Conservation (phyloP, 2,329 filamentous ascomycete species). For the Fusarium sp. region DNA sequence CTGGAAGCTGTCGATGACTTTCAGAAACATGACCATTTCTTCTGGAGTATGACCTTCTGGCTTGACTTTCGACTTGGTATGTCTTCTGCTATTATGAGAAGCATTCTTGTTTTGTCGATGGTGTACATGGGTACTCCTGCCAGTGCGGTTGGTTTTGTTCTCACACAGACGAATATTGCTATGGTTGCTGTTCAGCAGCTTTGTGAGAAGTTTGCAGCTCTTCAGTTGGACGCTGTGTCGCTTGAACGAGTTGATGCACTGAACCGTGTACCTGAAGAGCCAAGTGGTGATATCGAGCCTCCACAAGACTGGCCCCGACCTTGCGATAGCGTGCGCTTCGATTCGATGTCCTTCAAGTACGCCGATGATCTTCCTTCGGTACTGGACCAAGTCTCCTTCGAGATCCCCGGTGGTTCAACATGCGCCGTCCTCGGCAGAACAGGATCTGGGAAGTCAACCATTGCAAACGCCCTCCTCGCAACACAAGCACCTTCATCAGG, state of each 20-base stretch:
- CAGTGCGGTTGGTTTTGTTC: conserved; percentile 84
- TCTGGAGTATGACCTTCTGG: conserved; percentile 90
- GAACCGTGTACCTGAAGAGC: conserved; percentile 81
- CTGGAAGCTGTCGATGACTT: conserved; percentile 87
- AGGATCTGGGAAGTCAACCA: conserved; percentile 86
- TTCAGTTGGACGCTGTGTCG: conserved; percentile 93
- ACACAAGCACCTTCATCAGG: conserved; percentile 65
- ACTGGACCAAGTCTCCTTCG: conserved; percentile 74
- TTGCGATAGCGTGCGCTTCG: conserved; percentile 78
- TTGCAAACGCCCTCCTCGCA: conserved; percentile 69
- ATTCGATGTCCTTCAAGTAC: conserved; percentile 82
- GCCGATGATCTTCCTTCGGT: conserved; percentile 81
- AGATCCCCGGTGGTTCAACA: conserved; percentile 73
- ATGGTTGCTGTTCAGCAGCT: conserved; percentile 61
- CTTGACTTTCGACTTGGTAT: conserved; percentile 77
- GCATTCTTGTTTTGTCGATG: conserved; percentile 78
- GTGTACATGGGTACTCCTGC: conserved; percentile 79
- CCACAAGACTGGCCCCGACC: conserved; percentile 82
- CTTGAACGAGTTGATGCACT: conserved; percentile 89
- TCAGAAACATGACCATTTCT: conserved; percentile 96
- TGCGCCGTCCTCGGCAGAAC: conserved; percentile 83
- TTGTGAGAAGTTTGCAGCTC: conserved; percentile 82
- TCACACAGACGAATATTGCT: conserved; percentile 64
- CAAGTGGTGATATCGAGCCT: conserved; percentile 72
- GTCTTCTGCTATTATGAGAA: conserved; percentile 76